A percentile compares a stretch with the other conserved stretches of the same genome.
These are phyloP conservation scores for Eragrostis tef DNA, from an alignment of 202 grass and related monocot genomes.

Conservation along the genomic window DNA sequence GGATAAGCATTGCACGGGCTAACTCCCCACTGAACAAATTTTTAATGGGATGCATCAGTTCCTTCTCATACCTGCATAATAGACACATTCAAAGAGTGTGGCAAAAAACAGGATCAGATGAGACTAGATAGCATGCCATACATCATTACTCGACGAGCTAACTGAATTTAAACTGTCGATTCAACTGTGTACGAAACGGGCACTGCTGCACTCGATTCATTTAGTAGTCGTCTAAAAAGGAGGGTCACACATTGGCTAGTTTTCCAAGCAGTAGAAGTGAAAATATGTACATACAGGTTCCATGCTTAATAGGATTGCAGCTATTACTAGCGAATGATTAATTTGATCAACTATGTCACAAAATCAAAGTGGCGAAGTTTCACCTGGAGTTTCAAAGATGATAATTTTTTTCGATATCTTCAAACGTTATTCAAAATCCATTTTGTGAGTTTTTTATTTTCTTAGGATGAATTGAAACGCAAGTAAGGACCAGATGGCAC, in stretches of 20 bases:
- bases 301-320: slow-evolving; percentile 20
- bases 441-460: not conserved
- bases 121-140: slow-evolving; percentile 1
- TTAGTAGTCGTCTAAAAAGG: slow-evolving; percentile 3
- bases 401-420: not conserved
- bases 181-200: slow-evolving; percentile 31
- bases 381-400: not conserved
- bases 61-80: slow-evolving; percentile 83
- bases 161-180: slow-evolving; percentile 27
- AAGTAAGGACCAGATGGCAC: not conserved
- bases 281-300: not conserved
- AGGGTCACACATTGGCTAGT: not conserved
- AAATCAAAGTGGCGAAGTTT: slow-evolving; percentile 31
- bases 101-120: slow-evolving; percentile 29
- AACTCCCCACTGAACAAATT: slow-evolving; percentile 80
- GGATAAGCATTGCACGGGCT: slow-evolving; percentile 95
- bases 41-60: slow-evolving; percentile 74
- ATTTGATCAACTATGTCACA: not conserved
- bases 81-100: slow-evolving; percentile 25
- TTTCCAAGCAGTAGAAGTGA: slow-evolving; percentile 28
- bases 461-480: not conserved
- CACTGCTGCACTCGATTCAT: slow-evolving; percentile 25
- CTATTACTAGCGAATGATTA: not conserved
- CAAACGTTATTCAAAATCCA: not conserved
- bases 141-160: slow-evolving; percentile 25